These are phyloP conservation scores for Diaporthe caulivora DNA, from an alignment of 2,329 filamentous ascomycete species.

Conservation along the genomic window DNA sequence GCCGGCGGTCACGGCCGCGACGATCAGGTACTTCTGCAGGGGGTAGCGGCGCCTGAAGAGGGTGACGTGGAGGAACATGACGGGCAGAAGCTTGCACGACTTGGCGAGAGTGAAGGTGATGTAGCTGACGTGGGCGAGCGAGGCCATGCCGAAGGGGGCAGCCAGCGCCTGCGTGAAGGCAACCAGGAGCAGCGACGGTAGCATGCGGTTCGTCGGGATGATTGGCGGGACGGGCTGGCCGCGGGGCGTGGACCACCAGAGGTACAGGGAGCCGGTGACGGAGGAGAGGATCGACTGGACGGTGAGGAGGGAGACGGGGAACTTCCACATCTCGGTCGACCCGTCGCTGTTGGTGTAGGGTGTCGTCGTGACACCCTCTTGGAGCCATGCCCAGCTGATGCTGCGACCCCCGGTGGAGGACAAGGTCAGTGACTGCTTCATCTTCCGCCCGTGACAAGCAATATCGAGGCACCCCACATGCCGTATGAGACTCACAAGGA, in stretches of 20 bases:
- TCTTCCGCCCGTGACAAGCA: background rate
- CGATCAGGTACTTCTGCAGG: slow-evolving; percentile 95
- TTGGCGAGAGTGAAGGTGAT: slow-evolving; percentile 98
- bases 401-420: slow-evolving; percentile 57
- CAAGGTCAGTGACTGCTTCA: slow-evolving; percentile 13
- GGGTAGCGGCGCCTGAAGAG: slow-evolving; percentile 91
- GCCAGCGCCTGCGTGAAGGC: slow-evolving; percentile 89
- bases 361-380: slow-evolving; percentile 97
- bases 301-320: slow-evolving; percentile 95
- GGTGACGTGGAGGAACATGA: slow-evolving; percentile 96
- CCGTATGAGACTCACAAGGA: slow-evolving; percentile 78
- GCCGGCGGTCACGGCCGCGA: slow-evolving; percentile 88
- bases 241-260: slow-evolving; percentile 72
- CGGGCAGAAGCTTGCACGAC: slow-evolving; percentile 97
- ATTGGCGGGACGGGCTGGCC: slow-evolving; percentile 69
- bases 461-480: background rate
- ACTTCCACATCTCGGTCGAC: slow-evolving; percentile 84
- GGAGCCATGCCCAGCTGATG: slow-evolving; percentile 94
- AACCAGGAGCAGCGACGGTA: slow-evolving; percentile 85
- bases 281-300: slow-evolving; percentile 93
- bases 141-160: slow-evolving; percentile 95
- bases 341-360: slow-evolving; percentile 75
- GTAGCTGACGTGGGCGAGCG: slow-evolving; percentile 94
- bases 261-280: slow-evolving; percentile 84
- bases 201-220: slow-evolving; percentile 81